A percentile compares a stretch with the other conserved stretches of the same genome.
Evolutionary conservation across 2,329 filamentous ascomycete species (phyloP).

Genomic region (Diaporthe humulicola): DNA sequence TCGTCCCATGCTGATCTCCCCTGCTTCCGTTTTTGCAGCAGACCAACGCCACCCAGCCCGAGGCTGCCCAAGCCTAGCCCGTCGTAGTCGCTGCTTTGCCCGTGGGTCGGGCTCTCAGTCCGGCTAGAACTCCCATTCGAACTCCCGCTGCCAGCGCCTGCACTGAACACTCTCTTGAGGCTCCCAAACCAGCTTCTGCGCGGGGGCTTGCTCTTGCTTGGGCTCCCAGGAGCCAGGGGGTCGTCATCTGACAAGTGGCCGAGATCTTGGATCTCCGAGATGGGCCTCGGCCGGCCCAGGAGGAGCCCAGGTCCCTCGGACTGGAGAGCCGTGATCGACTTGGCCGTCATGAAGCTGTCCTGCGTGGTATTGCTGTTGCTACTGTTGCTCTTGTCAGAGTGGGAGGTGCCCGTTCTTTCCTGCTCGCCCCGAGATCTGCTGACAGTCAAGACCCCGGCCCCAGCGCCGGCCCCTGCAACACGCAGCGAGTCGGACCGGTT

Average conservation of each 20-base stretch:
- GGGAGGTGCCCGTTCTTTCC: constrained; percentile 37
- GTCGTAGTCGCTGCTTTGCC: constrained; percentile 59
- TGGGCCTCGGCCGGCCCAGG: constrained; percentile 46
- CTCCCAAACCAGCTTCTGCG: constrained; percentile 77
- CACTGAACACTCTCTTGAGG: constrained; percentile 72
- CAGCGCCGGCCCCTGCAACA: constrained; percentile 49
- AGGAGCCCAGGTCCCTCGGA: constrained; percentile 66
- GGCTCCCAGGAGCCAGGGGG: constrained; percentile 58
- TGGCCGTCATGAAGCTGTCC: constrained; percentile 63
- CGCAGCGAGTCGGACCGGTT: constrained; percentile 52
- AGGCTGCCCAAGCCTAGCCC: constrained; percentile 55
- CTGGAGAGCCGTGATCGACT: constrained; percentile 64
- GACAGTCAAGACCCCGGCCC: neutral
- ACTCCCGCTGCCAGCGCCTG: constrained; percentile 52
- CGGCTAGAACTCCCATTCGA: constrained; percentile 40
- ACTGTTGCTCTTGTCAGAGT: constrained; percentile 53
- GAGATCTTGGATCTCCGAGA: constrained; percentile 34
- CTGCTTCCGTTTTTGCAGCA: constrained; percentile 66
- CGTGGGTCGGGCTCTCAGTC: constrained; percentile 47
- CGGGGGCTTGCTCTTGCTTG: constrained; percentile 69
- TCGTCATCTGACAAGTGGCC: constrained; percentile 49
- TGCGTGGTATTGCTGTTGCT: constrained; percentile 52
- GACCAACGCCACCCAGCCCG: constrained; percentile 49
- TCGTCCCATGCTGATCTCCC: constrained; percentile 64
- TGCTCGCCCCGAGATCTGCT: constrained; percentile 42